A percentile compares a stretch with the other conserved stretches of the same genome.
Conservation (phyloP, 2,329 filamentous ascomycete genomes). For the Fusarium sp. region DNA sequence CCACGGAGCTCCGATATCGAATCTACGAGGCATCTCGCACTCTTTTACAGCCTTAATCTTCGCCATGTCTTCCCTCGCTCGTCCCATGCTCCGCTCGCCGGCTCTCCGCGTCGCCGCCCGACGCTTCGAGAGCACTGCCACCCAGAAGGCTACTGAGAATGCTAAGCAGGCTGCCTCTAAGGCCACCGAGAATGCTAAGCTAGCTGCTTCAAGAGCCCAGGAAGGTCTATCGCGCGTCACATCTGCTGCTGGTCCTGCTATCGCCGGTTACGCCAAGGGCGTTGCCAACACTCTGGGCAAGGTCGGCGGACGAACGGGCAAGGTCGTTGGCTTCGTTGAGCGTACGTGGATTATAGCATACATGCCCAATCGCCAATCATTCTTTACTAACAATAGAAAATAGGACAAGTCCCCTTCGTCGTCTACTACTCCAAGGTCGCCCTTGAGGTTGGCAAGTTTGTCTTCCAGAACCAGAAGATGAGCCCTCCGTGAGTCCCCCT, state of each 20-base stretch:
- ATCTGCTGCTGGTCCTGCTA: constrained; percentile 81
- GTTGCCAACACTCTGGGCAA: constrained; percentile 76
- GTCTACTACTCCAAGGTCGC: constrained; percentile 94
- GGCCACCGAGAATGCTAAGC: constrained; percentile 49
- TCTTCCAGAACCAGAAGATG: constrained; percentile 92
- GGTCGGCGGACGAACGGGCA: constrained; percentile 86
- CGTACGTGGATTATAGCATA: constrained; percentile 70
- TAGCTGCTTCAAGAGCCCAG: constrained; percentile 73
- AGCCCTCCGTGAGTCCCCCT: constrained; percentile 82
- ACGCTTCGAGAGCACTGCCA: constrained; percentile 72
- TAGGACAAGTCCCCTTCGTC: constrained; percentile 87
- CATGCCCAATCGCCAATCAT: background rate
- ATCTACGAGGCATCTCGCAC: constrained; percentile 43
- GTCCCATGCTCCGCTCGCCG: constrained; percentile 62
- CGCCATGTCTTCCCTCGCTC: constrained; percentile 55
- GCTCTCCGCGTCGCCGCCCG: constrained; percentile 63
- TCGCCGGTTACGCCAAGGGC: constrained; percentile 77
- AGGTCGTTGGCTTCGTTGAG: constrained; percentile 83
- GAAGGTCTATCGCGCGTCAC: constrained; percentile 87
- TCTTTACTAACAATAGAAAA: constrained; percentile 30
- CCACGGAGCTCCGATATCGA: constrained; percentile 48
- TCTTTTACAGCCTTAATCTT: constrained; percentile 47
- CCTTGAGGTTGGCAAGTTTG: constrained; percentile 87
- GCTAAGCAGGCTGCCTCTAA: constrained; percentile 57
- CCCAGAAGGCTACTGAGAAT: constrained; percentile 61